Base-by-base conservation (phyloP, 768 basidiomycete genomes). In the Xerocomus potaroensis region DNA sequence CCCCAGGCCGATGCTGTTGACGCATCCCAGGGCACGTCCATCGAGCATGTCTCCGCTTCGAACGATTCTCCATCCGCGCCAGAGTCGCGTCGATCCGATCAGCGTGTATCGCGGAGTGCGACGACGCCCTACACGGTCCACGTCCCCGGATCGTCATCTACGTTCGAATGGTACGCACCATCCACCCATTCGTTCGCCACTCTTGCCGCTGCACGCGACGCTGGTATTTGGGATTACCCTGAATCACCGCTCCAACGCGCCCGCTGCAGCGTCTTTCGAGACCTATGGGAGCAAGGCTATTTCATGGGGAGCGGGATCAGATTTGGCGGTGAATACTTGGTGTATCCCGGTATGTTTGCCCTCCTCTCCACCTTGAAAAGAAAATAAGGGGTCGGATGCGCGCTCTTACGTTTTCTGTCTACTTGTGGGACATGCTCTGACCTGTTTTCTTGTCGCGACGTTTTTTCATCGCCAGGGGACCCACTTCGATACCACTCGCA, bases 401-500 rank as follows among this genome's bases (percentile, higher is more conserved):
- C n/a, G n/a, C n/a, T n/a, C n/a, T n/a, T n/a, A n/a, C n/a, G n/a
- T n/a, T n/a, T n/a, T n/a, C n/a, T n/a, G n/a, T n/a, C n/a, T n/a
- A n/a, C n/a, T n/a, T n/a, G n/a, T n/a, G n/a, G n/a, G n/a, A n/a
- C n/a, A n/a, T n/a, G n/a, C n/a, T n/a, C n/a, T 27, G 6, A 10
- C 10, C 10, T 5, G 10, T 27, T 27, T 5, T 27, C 10, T 27
- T 6, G 5, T n/a, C 18, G 1, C 8, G 18, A 35, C 18, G 18
- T 12, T 19, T n/a, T 35, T 16, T 37, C 43, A 37, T 33, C 29
- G 22, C 30, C 50, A 95, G 92, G 92, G 45, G 93, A 99, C 63
- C 92, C 94, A 8, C 69, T 98, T 42, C 79, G 96, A 21, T 99
- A 95, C 64, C 96, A 99, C 61, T 96, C 95, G 3, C 96, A 99